Evolutionary conservation across 257 asterid genomes (phyloP).

Genomic region (Ajuga chamaepitys): DNA sequence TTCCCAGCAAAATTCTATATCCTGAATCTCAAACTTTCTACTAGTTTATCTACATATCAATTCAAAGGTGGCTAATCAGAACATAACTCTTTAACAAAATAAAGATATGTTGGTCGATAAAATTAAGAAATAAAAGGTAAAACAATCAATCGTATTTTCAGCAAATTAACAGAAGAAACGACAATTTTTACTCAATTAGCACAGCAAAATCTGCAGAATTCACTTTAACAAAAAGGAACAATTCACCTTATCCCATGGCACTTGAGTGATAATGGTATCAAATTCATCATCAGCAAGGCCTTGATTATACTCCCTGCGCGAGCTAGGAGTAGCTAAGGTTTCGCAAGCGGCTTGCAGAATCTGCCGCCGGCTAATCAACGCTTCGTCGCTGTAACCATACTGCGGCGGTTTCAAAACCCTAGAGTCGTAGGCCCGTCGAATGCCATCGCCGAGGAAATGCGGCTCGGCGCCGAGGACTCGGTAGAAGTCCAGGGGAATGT

Average conservation of each 20-base stretch:
- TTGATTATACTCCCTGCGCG: slow-evolving; percentile 80
- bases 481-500: slow-evolving; percentile 82
- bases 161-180: not conserved
- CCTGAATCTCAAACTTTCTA: not conserved
- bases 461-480: slow-evolving; percentile 80
- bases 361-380: slow-evolving; percentile 74
- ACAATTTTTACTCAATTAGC: not conserved
- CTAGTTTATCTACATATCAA: not conserved
- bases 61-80: not conserved
- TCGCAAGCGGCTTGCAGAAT: slow-evolving; percentile 96
- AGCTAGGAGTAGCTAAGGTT: slow-evolving; percentile 58
- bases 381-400: slow-evolving; percentile 82
- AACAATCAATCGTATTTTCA: too few relatives aligned
- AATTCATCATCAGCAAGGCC: slow-evolving; percentile 73
- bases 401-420: slow-evolving; percentile 84
- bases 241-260: slow-evolving; percentile 94
- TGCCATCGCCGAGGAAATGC: slow-evolving; percentile 94
- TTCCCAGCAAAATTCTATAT: not conserved
- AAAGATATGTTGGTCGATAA: not conserved
- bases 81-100: not conserved
- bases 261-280: slow-evolving; percentile 65
- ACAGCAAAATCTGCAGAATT: not conserved
- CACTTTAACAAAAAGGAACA: not conserved
- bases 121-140: too few relatives aligned
- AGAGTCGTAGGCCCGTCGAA: slow-evolving; percentile 78